Base-by-base conservation (phyloP, 257 asterid species). In the Henckelia pumila region DNA sequence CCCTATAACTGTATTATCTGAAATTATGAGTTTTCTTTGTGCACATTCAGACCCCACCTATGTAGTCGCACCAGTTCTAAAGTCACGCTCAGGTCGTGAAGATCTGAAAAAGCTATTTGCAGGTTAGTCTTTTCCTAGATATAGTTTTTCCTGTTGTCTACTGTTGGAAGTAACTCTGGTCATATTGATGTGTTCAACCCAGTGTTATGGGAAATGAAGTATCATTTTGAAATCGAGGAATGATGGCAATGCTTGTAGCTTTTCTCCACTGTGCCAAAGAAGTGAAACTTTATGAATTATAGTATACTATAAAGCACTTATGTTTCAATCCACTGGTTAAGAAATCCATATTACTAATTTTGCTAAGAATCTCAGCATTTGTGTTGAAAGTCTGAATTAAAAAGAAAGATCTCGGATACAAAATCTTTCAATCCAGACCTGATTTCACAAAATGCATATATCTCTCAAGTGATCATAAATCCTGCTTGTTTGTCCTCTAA, bases 61-160 rank as follows among this genome's bases (percentile, higher is more conserved):
- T 66, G 74, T 93, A 37, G 84, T 93, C 62, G 94, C 97, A 55
- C 98, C 98, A 3, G 89, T 93, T 8, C 75, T 93, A 57, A 81
- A 75, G 68, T 86, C 97, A 0, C 92, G 78, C 37, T 89, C 96
- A 21, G 86, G 87, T 24, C 89, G 83, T 80, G 89, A 87, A 76
- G 96, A 92, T 82, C 80, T 92, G n/a, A 89, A 78, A 65, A 88
- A 88, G 84, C 95, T 92, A 68, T 89, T 92, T 77, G 81, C 96
- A 79, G 98, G 98, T 89, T n/a, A 53, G 32, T 47, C 61, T 49
- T 52, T 76, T 63, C 23, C 30, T 61, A 9, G 37, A 47, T 22
- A 4, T 37, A 19, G 2, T 7, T 59, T 52, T 16, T 22, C 52
- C 52, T 44, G 52, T 13, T 44, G 7, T 37, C 17, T 44, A 44